Conservation (phyloP, 2,329 filamentous ascomycete species). For the Fusarium abutilonis region DNA sequence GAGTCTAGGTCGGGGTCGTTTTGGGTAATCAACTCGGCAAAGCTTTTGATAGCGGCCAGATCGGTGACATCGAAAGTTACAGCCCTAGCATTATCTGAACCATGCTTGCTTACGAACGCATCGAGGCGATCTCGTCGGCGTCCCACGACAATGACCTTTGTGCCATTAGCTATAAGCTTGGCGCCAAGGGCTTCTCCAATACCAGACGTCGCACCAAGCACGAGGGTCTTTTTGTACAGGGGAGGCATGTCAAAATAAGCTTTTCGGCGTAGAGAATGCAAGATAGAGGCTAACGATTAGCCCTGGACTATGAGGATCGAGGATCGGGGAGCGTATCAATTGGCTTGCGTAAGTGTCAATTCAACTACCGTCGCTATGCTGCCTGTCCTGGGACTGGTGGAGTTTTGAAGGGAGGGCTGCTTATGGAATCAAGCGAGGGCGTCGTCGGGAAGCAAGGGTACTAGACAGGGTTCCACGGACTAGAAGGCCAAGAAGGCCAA, state of each 20-base stretch:
- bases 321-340: too few relatives aligned
- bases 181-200: conserved; percentile 48
- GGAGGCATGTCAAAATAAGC: conserved; percentile 33
- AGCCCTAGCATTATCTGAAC: conserved; percentile 50
- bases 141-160: conserved; percentile 59
- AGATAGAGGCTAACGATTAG: conserved; percentile 14
- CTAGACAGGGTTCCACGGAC: too few relatives aligned
- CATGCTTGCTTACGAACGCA: conserved; percentile 57
- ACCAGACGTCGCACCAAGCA: conserved; percentile 53
- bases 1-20: conserved; percentile 51
- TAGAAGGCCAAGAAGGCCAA: too few relatives aligned
- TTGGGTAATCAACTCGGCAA: conserved; percentile 29
- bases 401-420: too few relatives aligned
- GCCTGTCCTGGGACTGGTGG: too few relatives aligned
- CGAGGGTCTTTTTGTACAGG: conserved; percentile 49
- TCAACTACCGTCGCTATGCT: too few relatives aligned
- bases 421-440: too few relatives aligned
- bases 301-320: too few relatives aligned
- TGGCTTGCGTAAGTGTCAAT: too few relatives aligned
- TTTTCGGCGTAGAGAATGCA: neutral
- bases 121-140: conserved; percentile 61
- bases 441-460: too few relatives aligned
- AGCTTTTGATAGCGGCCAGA: conserved; percentile 46
- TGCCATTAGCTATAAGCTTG: conserved; percentile 55
- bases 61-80: conserved; percentile 58